Conservation (phyloP, 2,329 filamentous ascomycete genomes). For the Penicillium sp. region DNA sequence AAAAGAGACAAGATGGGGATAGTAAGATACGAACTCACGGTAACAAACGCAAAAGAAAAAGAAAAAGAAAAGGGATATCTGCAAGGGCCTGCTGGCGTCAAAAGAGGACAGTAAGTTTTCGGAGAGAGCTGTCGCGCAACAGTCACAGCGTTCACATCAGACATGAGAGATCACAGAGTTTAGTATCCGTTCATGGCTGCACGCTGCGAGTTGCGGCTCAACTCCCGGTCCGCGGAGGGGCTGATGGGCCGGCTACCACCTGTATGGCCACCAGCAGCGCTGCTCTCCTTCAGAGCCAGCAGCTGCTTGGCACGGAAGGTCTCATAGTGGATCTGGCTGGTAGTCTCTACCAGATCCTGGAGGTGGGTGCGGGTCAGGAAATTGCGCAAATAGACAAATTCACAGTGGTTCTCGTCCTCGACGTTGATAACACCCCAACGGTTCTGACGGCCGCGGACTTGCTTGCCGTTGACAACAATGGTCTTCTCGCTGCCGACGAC, state of each 20-base stretch:
- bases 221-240: conserved; percentile 87
- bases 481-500: conserved; percentile 98
- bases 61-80: conserved; percentile 40
- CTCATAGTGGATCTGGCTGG: conserved; percentile 99
- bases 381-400: conserved; percentile 97
- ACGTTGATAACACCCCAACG: conserved; percentile 99
- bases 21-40: conserved; percentile 20
- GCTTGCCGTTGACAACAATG: conserved; percentile 95
- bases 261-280: conserved; percentile 70
- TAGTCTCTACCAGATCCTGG: conserved; percentile 98
- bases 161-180: conserved; percentile 21
- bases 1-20: conserved; percentile 17
- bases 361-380: conserved; percentile 98
- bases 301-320: conserved; percentile 99
- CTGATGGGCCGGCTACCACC: conserved; percentile 85
- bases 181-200: conserved; percentile 99
- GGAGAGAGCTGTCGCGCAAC: conserved; percentile 18
- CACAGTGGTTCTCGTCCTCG: conserved; percentile 98
- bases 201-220: conserved; percentile 95
- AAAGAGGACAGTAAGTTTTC: conserved; percentile 31
- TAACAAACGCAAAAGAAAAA: conserved; percentile 29
- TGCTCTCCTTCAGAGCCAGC: conserved; percentile 96
- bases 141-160: conserved; percentile 22
- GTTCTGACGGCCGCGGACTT: conserved; percentile 97
- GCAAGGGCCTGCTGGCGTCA: conserved; percentile 37